Base-by-base conservation (phyloP, 1,284 basidiomycete species). In the Sporisorium exsertum region DNA sequence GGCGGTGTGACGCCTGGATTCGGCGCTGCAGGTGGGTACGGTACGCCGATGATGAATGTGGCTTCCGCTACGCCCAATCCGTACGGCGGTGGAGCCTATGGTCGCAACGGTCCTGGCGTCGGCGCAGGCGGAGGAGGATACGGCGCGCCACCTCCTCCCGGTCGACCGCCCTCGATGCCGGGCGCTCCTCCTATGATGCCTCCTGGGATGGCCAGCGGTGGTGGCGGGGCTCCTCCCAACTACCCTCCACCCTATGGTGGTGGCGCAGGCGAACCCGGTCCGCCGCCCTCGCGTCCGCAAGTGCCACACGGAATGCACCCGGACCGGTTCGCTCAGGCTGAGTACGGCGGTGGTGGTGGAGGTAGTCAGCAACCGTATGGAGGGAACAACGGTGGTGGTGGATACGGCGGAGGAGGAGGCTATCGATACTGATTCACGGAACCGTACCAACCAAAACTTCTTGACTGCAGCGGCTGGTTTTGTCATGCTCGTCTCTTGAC, bases 221-320 rank as follows among this genome's bases (percentile, higher is more conserved):
- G 72, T 13, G 64, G 63, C 22, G 69, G 69, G 6, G 10, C 35
- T 37, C 35, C 72, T 29, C 64, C 75, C 29, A 51, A 33, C 33
- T 77, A 74, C 33, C 67, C 67, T 24, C 64, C 64, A 22, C 52
- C 68, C 1, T 73, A 59, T 37, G 58, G 53, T 18, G 55, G 61
- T 27, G 53, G 32, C 29, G 62, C 15, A 0, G 63, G 66, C 18
- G 52, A 66, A 46, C 71, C 71, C 7, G 71, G 67, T 5, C 71
- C 70, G 3, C 70, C 70, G 16, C 74, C 74, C 18, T 56, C 63
- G 9, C 60, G 68, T 22, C 75, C 71, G n/a, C 64, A 29, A n/a
- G 61, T 78, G 33, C 72, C 76, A 7, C 68, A 71, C 49, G 77
- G 77, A 5, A 80, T 80, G 69, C 78, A 80, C 64, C 78, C 78